Base-by-base conservation (phyloP, 2,329 filamentous ascomycete genomes). In the Dothideomycetes sp. region DNA sequence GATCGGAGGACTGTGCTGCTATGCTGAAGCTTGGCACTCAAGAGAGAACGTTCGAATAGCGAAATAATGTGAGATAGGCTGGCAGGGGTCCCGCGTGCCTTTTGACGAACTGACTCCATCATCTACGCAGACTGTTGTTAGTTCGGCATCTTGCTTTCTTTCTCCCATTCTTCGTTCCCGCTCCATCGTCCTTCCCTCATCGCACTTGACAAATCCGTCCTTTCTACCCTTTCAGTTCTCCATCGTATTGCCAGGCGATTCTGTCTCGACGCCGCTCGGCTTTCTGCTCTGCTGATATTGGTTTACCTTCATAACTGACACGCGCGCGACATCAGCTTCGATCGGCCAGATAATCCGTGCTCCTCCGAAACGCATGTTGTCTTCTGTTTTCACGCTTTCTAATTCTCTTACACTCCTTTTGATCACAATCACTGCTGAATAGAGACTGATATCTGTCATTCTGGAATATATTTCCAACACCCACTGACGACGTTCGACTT, bases 361-460 rank as follows among this genome's bases (percentile, higher is more conserved):
- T 40, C 34, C n/a, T 37, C 37, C 37, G 37, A 40, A 28, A 40
- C 36, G 36, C 36, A 40, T 40, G 36, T 33, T 40, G 37, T 40
- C 37, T 40, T 19, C 11, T n/a, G 15, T 32, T 23, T 33, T 40
- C 28, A 40, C 37, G 20, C 27, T 20, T 16, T 19, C 6, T 28
- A 22, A 16, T 19, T 23, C 19, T 40, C 13, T 33, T 20, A n/a
- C 5, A 13, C 29, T 27, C 22, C 25, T 1, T 16, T 25, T 17
- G 16, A 17, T 3, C 1, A 25, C 37, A n/a, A n/a, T n/a, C n/a
- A n/a, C n/a, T n/a, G n/a, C n/a, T n/a, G n/a, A n/a, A n/a, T n/a
- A n/a, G n/a, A n/a, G n/a, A n/a, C n/a, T n/a, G n/a, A n/a, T n/a
- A n/a, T n/a, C n/a, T n/a, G n/a, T n/a, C n/a, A n/a, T n/a, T n/a